These are phyloP conservation scores for Torrubiella hemipterigena DNA, from an alignment of 2,329 filamentous ascomycete species.

Conservation along the genomic window DNA sequence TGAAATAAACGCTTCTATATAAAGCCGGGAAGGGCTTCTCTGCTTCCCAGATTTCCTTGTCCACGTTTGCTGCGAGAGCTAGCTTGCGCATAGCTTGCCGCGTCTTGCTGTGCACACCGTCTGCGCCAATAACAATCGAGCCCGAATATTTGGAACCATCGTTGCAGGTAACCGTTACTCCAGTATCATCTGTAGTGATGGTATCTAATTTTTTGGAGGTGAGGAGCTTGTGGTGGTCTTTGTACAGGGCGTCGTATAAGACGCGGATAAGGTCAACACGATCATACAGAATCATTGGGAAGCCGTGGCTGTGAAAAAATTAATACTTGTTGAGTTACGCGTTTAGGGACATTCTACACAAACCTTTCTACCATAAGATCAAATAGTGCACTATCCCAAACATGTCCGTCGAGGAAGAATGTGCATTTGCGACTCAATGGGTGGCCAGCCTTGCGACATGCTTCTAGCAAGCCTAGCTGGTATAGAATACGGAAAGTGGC, in stretches of 20 bases:
- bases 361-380: not conserved
- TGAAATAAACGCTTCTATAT: no score
- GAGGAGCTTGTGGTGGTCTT: not conserved
- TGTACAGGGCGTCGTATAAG: no score
- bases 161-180: not conserved
- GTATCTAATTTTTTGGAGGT: not conserved
- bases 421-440: not conserved
- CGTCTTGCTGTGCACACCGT: not conserved
- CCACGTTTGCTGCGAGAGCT: no score
- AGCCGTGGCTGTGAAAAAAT: not conserved
- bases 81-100: slow-evolving; percentile 17
- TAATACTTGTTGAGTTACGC: not conserved
- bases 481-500: not conserved
- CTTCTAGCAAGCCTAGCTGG: not conserved
- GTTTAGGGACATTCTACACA: not conserved
- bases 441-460: not conserved
- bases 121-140: not conserved
- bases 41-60: no score
- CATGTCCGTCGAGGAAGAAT: not conserved
- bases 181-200: not conserved
- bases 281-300: not conserved
- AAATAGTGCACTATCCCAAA: not conserved
- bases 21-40: no score
- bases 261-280: no score
- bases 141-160: not conserved